phyloP scores from a whole-genome alignment of 2,329 filamentous ascomycete genomes.

The Chrysoporthe puriensis region DNA sequence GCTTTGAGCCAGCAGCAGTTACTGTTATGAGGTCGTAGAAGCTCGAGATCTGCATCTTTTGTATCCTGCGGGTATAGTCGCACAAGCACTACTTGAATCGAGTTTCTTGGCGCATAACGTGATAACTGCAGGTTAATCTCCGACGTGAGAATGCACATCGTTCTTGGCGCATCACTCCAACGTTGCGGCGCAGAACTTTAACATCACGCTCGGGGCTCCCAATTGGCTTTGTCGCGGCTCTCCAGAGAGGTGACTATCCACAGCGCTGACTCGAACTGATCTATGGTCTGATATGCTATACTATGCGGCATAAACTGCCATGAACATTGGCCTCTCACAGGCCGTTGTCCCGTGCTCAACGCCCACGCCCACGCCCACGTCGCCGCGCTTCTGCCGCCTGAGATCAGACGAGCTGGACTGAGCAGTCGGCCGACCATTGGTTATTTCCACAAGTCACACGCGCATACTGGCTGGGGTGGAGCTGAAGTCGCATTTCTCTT shows the following conservation, averaged over 20 bases:
- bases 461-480: too few relatives aligned
- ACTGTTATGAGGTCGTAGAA: too few relatives aligned
- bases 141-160: background rate
- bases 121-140: background rate
- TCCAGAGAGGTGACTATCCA: background rate
- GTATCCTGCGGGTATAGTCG: background rate
- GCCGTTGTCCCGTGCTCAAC: too few relatives aligned
- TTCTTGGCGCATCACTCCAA: background rate
- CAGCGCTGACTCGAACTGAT: background rate
- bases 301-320: too few relatives aligned
- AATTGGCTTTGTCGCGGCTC: background rate
- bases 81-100: background rate
- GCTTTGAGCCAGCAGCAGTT: background rate
- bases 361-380: too few relatives aligned
- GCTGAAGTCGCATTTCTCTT: too few relatives aligned
- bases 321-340: too few relatives aligned
- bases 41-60: background rate
- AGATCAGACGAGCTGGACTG: too few relatives aligned
- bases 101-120: background rate
- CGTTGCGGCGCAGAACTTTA: background rate
- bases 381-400: too few relatives aligned
- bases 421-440: too few relatives aligned
- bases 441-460: too few relatives aligned
- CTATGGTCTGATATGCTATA: background rate
- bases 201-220: background rate